Evolutionary conservation across 2,329 filamentous ascomycete species (phyloP).

Genomic region (Aspergillus cejpii): DNA sequence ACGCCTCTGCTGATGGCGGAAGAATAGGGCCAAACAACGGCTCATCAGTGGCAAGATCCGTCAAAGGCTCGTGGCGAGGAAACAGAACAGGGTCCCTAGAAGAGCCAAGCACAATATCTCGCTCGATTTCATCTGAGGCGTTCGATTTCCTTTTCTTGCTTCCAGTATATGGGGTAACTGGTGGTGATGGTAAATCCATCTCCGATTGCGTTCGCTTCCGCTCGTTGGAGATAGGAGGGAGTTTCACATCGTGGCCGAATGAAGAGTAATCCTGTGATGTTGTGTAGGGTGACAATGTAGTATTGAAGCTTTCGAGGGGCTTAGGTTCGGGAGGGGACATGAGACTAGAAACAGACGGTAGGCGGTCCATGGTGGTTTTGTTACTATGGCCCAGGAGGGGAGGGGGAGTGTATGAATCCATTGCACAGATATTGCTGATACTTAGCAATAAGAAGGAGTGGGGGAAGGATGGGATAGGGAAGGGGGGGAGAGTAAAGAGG

Average conservation of each 20-base stretch:
- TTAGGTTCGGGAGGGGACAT: constrained; percentile 46
- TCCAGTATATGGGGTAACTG: constrained; percentile 40
- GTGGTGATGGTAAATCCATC: constrained; percentile 42
- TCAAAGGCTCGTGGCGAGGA: constrained; percentile 32
- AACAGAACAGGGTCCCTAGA: constrained; percentile 40
- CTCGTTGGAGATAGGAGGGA: constrained; percentile 39
- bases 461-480: not conserved
- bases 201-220: constrained; percentile 40
- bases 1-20: constrained; percentile 30
- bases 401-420: constrained; percentile 24
- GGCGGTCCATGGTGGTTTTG: constrained; percentile 36
- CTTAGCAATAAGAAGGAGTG: not conserved
- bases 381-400: constrained; percentile 19
- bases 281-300: constrained; percentile 24
- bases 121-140: constrained; percentile 29
- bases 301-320: constrained; percentile 45
- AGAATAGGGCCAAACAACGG: constrained; percentile 38
- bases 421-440: constrained; percentile 10
- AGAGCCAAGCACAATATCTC: constrained; percentile 21
- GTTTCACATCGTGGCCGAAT: constrained; percentile 28
- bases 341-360: constrained; percentile 41
- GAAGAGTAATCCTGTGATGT: constrained; percentile 24
- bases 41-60: constrained; percentile 33
- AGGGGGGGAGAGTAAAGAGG: not conserved
- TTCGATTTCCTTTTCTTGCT: constrained; percentile 36